Percentiles rank a stretch among this genome's conserved stretches.
Conservation (phyloP, 805 yeast genomes). For the Teunomyces pallodes region DNA sequence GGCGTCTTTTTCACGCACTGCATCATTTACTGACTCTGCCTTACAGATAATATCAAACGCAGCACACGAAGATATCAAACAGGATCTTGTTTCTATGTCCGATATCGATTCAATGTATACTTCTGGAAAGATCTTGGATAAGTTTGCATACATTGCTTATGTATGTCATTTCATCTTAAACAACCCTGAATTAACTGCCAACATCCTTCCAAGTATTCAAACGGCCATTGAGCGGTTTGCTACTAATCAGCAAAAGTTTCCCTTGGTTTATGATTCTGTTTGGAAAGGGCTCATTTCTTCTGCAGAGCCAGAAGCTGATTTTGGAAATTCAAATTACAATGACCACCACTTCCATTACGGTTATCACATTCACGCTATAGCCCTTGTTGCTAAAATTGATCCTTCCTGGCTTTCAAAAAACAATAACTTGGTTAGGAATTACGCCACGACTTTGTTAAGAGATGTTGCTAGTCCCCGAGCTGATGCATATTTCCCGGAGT, state of each 20-base stretch:
- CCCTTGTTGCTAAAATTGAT: conserved; percentile 59
- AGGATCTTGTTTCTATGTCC: conserved; percentile 56
- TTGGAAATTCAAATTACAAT: conserved; percentile 68
- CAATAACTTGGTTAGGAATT: conserved; percentile 37
- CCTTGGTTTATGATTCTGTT: conserved; percentile 72
- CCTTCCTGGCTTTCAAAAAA: conserved; percentile 31
- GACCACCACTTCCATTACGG: conserved; percentile 81
- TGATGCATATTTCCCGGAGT: conserved; percentile 63
- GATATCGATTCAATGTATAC: conserved; percentile 84
- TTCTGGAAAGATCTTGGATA: conserved; percentile 84
- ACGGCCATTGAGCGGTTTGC: conserved; percentile 69
- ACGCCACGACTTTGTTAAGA: conserved; percentile 59
- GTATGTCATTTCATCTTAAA: conserved; percentile 65
- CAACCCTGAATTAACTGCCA: conserved; percentile 50
- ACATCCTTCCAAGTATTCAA: conserved; percentile 58
- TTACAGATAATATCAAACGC: conserved; percentile 40
- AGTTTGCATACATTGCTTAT: conserved; percentile 83
- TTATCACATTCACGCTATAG: conserved; percentile 70
- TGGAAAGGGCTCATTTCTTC: conserved; percentile 80
- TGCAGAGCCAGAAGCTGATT: conserved; percentile 63
- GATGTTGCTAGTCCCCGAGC: conserved; percentile 63
- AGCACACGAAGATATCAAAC: conserved; percentile 52
- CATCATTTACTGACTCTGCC: conserved; percentile 27
- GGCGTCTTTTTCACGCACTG: conserved; percentile 40
- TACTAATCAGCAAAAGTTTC: conserved; percentile 63